Conservation (phyloP, 140 eudicot genomes). For the Ambrosia hybrid region DNA sequence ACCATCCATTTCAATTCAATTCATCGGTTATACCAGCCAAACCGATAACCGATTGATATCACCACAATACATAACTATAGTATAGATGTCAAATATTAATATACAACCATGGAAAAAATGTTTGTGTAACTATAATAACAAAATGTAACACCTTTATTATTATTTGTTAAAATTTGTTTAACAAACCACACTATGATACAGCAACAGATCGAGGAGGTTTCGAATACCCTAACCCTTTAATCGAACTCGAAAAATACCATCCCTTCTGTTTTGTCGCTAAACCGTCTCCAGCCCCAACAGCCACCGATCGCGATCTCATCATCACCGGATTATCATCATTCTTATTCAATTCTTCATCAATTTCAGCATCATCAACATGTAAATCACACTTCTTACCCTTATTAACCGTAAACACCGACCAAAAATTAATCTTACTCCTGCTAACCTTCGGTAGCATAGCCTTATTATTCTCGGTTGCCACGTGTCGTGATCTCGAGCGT, state of each 20-base stretch:
- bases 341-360: conserved; percentile 18
- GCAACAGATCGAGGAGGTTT: conserved; percentile 45
- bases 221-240: conserved; percentile 30
- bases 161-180: not conserved
- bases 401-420: conserved; percentile 45
- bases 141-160: no score
- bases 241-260: conserved; percentile 42
- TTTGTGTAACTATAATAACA: no score
- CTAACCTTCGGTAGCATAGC: conserved; percentile 17
- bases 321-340: conserved; percentile 43
- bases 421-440: conserved; percentile 47
- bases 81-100: no score
- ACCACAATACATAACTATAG: no score
- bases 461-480: conserved; percentile 15
- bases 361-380: conserved; percentile 8
- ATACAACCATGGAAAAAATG: no score
- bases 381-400: conserved; percentile 43
- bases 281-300: conserved; percentile 36
- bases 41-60: not conserved
- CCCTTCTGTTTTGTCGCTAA: conserved; percentile 38
- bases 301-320: conserved; percentile 68
- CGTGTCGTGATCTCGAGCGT: conserved; percentile 38
- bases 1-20: no score
- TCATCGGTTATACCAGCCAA: no score
- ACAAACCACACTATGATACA: conserved; percentile 34